A percentile compares a stretch with the other conserved stretches of the same genome.
These are phyloP conservation scores for Beauveria sp. DNA, from an alignment of 2,329 filamentous ascomycete species.

Conservation along the genomic window DNA sequence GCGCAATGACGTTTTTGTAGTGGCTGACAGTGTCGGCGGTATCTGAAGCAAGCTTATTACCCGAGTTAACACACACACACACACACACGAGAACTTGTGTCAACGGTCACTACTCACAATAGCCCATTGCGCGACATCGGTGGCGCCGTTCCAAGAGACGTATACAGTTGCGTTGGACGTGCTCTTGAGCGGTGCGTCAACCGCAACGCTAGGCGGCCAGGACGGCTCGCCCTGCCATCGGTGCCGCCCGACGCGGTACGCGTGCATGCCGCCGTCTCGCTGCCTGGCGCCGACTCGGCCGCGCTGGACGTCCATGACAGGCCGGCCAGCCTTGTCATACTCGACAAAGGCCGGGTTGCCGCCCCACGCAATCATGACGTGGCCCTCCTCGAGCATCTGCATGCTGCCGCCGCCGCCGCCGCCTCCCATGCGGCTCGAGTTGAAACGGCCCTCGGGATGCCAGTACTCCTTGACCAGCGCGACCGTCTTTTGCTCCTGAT, in stretches of 20 bases:
- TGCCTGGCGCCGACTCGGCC: conserved; percentile 17
- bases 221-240: conserved; percentile 21
- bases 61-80: no score
- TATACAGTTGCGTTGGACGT: conserved; percentile 20
- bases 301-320: conserved; percentile 21
- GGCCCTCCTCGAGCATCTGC: conserved; percentile 21
- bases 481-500: conserved; percentile 22
- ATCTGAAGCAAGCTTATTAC: conserved; percentile 17
- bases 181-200: conserved; percentile 18
- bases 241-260: conserved; percentile 22
- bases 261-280: conserved; percentile 19
- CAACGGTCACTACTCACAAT: conserved; percentile 17
- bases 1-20: conserved; percentile 18
- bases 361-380: conserved; percentile 22
- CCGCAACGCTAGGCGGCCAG: conserved; percentile 22
- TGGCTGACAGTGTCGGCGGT: conserved; percentile 16
- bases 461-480: conserved; percentile 22
- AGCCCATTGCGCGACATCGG: conserved; percentile 21
- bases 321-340: conserved; percentile 18
- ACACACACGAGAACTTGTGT: background rate
- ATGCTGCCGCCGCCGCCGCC: conserved; percentile 16
- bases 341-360: conserved; percentile 22
- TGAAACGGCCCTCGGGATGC: conserved; percentile 19
- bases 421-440: conserved; percentile 19
- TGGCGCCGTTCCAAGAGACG: conserved; percentile 26